Conservation (phyloP, 306 rosid genomes). For the apple (Malus domestica) region ASM211411v1 NC_041805.1:4535501-4536000, state of each 20-base stretch:
- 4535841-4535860: not conserved
- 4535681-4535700: not conserved
- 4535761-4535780: not conserved
- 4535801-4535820: not conserved
- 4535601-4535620: not conserved
- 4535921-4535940: not conserved
- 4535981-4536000: no score
- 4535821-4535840: not conserved
- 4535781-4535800: not conserved
- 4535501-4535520: no score
- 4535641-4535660: not conserved
- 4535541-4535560: not conserved
- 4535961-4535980: no score
- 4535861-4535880: not conserved
- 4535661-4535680: not conserved
- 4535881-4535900: not conserved
- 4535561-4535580: no score
- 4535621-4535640: not conserved
- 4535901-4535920: not conserved
- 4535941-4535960: not conserved
- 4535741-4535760: not conserved
- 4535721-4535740: not conserved
- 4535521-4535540: not conserved
- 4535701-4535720: not conserved
- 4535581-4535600: not conserved